Conservation (phyloP, 495 filamentous ascomycete species). For the Parathielavia appendiculata region DNA sequence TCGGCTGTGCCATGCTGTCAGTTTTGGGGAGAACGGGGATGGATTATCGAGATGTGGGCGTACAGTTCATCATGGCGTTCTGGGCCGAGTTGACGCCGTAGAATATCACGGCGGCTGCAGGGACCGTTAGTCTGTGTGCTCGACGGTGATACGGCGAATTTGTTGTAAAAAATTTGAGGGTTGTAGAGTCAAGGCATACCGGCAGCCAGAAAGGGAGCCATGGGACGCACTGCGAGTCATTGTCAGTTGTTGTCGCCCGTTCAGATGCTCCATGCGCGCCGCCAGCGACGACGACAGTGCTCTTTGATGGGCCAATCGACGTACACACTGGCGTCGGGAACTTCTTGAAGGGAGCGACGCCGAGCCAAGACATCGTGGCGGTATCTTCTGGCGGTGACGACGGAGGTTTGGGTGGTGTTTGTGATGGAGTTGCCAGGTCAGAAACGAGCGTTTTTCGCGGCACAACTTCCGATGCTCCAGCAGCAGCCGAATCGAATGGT, state of each 20-base stretch:
- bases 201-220: constrained; percentile 88
- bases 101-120: constrained; percentile 67
- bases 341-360: constrained; percentile 65
- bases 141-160: neutral
- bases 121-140: constrained; percentile 17
- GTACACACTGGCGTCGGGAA: constrained; percentile 81
- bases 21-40: constrained; percentile 15
- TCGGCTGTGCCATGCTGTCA: constrained; percentile 54
- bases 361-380: constrained; percentile 71
- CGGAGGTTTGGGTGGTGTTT: constrained; percentile 23
- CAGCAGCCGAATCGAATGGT: constrained; percentile 16
- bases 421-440: constrained; percentile 25
- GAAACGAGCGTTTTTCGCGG: constrained; percentile 44
- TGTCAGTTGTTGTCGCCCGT: constrained; percentile 10
- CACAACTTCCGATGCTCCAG: constrained; percentile 18
- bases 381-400: constrained; percentile 26
- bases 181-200: constrained; percentile 56
- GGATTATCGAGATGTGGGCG: constrained; percentile 33
- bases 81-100: constrained; percentile 83
- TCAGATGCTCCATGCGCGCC: neutral
- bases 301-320: constrained; percentile 39
- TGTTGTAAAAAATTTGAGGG: neutral
- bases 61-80: constrained; percentile 65
- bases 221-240: constrained; percentile 64
- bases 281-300: constrained; percentile 11